These are phyloP conservation scores for Fusarium nematophilum DNA, from an alignment of 2,329 filamentous ascomycete species.

Conservation along the genomic window DNA sequence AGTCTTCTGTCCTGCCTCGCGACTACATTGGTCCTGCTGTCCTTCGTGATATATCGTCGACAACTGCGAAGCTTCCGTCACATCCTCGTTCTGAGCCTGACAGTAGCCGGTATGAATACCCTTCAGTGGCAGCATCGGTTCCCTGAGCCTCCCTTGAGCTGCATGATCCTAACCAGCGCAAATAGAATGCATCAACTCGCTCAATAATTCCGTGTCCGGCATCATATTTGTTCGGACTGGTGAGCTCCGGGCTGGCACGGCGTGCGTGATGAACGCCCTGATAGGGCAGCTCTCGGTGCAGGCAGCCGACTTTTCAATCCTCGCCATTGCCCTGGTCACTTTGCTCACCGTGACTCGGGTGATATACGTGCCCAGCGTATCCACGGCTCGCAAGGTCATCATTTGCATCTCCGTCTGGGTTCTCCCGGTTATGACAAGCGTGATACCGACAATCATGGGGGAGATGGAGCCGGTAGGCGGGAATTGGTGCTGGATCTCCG, in stretches of 20 bases:
- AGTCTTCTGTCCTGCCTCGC: constrained; percentile 36
- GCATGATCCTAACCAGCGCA: too few relatives aligned
- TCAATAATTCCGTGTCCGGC: constrained; percentile 41
- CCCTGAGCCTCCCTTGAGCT: background rate
- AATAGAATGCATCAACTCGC: constrained; percentile 38
- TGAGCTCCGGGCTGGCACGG: constrained; percentile 15
- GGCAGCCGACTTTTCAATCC: constrained; percentile 41
- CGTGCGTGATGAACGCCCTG: constrained; percentile 36
- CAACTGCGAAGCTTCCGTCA: constrained; percentile 40
- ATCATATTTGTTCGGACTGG: constrained; percentile 25
- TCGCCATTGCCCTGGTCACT: constrained; percentile 40
- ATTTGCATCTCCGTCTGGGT: constrained; percentile 36
- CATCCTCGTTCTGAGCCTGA: constrained; percentile 37
- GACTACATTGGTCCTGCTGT: constrained; percentile 35
- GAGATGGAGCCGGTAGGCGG: constrained; percentile 51
- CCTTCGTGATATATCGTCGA: constrained; percentile 35
- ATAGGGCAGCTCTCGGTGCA: constrained; percentile 39
- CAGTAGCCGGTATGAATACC: constrained; percentile 39
- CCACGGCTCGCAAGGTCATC: constrained; percentile 14
- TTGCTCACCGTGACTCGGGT: constrained; percentile 37
- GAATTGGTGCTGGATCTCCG: constrained; percentile 62
- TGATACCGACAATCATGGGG: constrained; percentile 29
- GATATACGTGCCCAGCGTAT: constrained; percentile 31
- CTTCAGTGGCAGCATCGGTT: too few relatives aligned
- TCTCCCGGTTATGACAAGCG: constrained; percentile 34